Percentiles rank a stretch among this genome's conserved stretches.
phyloP scores from a whole-genome alignment of 2,329 filamentous ascomycete genomes.

The Tolypocladium paradoxum region DNA sequence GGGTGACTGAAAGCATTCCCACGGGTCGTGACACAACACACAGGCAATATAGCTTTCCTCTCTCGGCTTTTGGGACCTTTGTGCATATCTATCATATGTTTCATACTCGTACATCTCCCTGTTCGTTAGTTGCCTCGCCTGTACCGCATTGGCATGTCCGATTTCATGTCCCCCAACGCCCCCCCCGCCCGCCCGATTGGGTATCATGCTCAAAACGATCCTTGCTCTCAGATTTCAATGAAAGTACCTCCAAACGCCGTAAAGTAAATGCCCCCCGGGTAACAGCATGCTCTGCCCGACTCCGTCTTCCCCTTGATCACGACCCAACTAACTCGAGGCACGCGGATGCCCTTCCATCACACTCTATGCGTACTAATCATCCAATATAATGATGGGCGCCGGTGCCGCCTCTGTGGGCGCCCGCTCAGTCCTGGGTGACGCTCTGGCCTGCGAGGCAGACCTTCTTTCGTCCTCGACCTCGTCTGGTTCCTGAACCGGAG shows the following conservation, averaged over 20 bases:
- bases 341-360: conserved; percentile 15
- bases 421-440: neutral
- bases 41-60: no score
- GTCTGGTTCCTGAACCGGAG: conserved; percentile 17
- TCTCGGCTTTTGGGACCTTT: neutral
- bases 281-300: neutral
- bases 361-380: neutral
- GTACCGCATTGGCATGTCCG: neutral
- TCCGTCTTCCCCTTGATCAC: neutral
- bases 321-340: neutral
- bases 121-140: neutral
- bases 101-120: neutral
- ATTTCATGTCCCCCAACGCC: neutral
- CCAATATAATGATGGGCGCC: neutral
- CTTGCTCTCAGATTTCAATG: neutral
- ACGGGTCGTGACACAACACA: neutral
- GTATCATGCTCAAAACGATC: neutral
- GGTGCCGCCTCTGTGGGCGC: neutral
- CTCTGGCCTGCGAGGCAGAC: neutral
- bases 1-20: no score
- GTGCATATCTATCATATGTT: neutral
- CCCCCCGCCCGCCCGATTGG: neutral
- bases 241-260: neutral
- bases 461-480: conserved; percentile 11
- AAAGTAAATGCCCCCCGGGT: no score